phyloP scores from a whole-genome alignment of 2,329 filamentous ascomycete species.

The Gaeumannomyces sp. region DNA sequence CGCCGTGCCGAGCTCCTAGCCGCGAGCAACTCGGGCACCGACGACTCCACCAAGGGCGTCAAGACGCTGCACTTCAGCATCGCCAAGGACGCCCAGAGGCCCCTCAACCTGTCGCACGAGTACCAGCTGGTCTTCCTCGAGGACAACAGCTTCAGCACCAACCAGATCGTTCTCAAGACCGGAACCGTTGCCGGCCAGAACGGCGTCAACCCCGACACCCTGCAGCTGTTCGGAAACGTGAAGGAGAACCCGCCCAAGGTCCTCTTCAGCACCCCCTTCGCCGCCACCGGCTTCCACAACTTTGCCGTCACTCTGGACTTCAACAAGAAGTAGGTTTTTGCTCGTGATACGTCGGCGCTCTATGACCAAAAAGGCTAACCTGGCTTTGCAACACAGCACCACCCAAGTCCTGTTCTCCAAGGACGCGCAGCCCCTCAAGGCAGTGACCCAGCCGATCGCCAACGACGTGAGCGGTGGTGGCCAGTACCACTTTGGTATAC shows the following conservation, averaged over 20 bases:
- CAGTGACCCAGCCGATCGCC: conserved; percentile 36
- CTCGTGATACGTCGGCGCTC: not conserved
- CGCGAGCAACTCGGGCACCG: conserved; percentile 42
- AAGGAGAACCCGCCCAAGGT: conserved; percentile 38
- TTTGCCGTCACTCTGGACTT: conserved; percentile 56
- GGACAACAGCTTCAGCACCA: conserved; percentile 38
- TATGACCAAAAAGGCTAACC: not conserved
- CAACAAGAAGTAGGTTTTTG: conserved; percentile 39
- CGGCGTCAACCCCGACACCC: conserved; percentile 30
- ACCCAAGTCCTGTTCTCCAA: conserved; percentile 52
- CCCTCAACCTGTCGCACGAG: conserved; percentile 54
- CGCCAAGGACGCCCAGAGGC: conserved; percentile 42
- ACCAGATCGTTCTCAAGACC: conserved; percentile 49
- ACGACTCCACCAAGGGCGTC: conserved; percentile 44
- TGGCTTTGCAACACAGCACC: conserved; percentile 32
- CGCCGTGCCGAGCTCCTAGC: conserved; percentile 52
- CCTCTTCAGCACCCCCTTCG: conserved; percentile 46
- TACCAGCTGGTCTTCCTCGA: conserved; percentile 51
- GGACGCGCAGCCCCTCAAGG: conserved; percentile 35
- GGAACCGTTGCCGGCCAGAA: conserved; percentile 42
- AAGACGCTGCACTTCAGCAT: conserved; percentile 59
- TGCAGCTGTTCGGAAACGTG: conserved; percentile 42
- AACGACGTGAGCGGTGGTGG: conserved; percentile 52
- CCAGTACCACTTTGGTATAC: conserved; percentile 55
- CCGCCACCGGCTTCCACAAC: conserved; percentile 51